Conservation (phyloP, 2,329 filamentous ascomycete genomes). For the Ceratocystis diversiconidia region DNA sequence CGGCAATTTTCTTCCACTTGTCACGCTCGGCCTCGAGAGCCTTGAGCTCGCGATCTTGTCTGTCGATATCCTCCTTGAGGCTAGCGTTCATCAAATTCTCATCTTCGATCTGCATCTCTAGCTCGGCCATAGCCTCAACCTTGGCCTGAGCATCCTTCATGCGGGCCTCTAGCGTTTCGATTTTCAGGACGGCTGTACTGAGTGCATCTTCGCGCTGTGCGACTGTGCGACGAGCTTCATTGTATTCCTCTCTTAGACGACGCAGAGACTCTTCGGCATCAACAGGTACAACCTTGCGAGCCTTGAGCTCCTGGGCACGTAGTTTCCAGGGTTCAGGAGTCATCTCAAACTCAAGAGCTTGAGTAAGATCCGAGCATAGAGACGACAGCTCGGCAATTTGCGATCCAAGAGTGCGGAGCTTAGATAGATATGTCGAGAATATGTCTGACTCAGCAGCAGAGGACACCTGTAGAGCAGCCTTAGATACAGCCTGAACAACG, state of each 20-base stretch:
- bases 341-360: slow-evolving; percentile 67
- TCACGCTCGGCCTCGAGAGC: slow-evolving; percentile 50
- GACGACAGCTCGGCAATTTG: slow-evolving; percentile 57
- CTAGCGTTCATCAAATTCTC: slow-evolving; percentile 36
- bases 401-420: slow-evolving; percentile 48
- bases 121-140: slow-evolving; percentile 50
- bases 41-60: slow-evolving; percentile 53
- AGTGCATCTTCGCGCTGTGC: slow-evolving; percentile 66
- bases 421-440: slow-evolving; percentile 52
- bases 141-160: slow-evolving; percentile 75
- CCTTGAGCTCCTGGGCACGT: slow-evolving; percentile 65
- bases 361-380: slow-evolving; percentile 54
- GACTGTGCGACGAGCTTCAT: slow-evolving; percentile 58
- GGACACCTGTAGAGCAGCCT: slow-evolving; percentile 31
- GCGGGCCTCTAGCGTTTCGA: slow-evolving; percentile 77
- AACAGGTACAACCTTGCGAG: slow-evolving; percentile 64
- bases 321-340: slow-evolving; percentile 67
- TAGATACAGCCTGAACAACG: slow-evolving; percentile 47
- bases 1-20: slow-evolving; percentile 57
- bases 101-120: slow-evolving; percentile 45
- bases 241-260: slow-evolving; percentile 64
- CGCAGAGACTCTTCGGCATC: slow-evolving; percentile 77
- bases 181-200: slow-evolving; percentile 78
- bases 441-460: slow-evolving; percentile 48
- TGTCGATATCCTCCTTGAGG: slow-evolving; percentile 50